Percentiles rank a stretch among this genome's conserved stretches.
Conservation (phyloP, 2,329 filamentous ascomycete species). For the Stylonectria norvegica region DNA sequence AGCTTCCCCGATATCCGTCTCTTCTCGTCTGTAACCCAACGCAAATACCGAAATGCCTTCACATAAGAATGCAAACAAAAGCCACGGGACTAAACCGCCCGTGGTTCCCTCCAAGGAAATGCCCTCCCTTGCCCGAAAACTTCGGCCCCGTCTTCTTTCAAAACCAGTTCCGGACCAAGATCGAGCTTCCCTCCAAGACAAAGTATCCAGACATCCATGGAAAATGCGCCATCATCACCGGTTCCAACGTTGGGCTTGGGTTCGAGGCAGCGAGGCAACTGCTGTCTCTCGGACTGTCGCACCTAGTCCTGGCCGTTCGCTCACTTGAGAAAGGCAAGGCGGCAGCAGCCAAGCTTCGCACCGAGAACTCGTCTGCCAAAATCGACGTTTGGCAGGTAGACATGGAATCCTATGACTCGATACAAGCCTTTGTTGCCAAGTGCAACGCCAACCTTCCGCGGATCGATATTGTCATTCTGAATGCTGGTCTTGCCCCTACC, state of each 20-base stretch:
- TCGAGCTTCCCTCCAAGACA: slow-evolving; percentile 16
- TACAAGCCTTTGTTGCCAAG: slow-evolving; percentile 15
- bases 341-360: slow-evolving; percentile 10
- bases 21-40: too few species aligned
- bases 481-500: slow-evolving; percentile 28
- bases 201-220: slow-evolving; percentile 13
- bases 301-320: slow-evolving; percentile 16
- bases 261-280: slow-evolving; percentile 24
- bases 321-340: slow-evolving; percentile 14
- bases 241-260: slow-evolving; percentile 26
- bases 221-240: slow-evolving; percentile 22
- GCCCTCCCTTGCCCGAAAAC: slow-evolving; percentile 6
- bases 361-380: slow-evolving; percentile 2
- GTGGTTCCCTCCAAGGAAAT: slow-evolving; percentile 13
- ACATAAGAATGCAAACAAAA: too few species aligned
- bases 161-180: slow-evolving; percentile 22
- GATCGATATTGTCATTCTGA: slow-evolving; percentile 31
- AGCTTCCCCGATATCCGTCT: too few species aligned
- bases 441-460: slow-evolving; percentile 13
- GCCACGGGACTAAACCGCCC: too few species aligned
- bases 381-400: slow-evolving; percentile 26
- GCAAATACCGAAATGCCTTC: too few species aligned
- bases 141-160: slow-evolving; percentile 14
- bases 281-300: slow-evolving; percentile 15
- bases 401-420: slow-evolving; percentile 25